Base-by-base conservation (phyloP, 192 early-diverging fungal species). In the Dimargaris cristalligena region DNA sequence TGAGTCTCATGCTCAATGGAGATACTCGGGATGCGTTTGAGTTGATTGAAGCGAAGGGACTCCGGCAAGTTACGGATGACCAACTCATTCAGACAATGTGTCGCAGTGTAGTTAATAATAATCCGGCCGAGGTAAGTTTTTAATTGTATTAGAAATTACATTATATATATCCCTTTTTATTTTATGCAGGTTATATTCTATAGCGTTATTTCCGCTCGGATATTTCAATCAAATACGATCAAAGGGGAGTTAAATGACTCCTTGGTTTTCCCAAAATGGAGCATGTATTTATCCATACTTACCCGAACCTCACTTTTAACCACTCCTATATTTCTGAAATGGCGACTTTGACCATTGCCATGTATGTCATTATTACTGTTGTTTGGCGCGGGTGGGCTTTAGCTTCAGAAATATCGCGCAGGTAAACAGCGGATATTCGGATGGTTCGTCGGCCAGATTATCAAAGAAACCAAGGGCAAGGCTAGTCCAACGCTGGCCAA, bases 381-480 rank as follows among this genome's bases (percentile, higher is more conserved):
- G 11, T 44, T 75, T 2, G 60, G 59, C 1, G 48, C 34, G 28
- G 64, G 71, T 61, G 70, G 65, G 23, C 65, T 67, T 18, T 65
- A 90, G 71, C 81, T 83, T 0, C 61, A 72, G 16, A 72, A 70
- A 11, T 75, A 88, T 41, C 63, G 74, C 62, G 71, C 67, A 16
- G 90, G 88, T 0, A 85, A 88, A 38, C 48, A 69, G 20, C 79
- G 84, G 3, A 52, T 88, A 33, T 66, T 86, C 4, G 81, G 82
- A 31, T 91, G 88, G 73, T 85, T 95, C 63, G 75, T 91, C 25
- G 89, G 90, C 8, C 79, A 89, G 67, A 74, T 86, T 8, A 89
- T 95, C 86, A 71, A 77, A 35, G 67, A 73, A 47, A 91, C 87
- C 6, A 77, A 83, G 68, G 90, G 90, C 18, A 74, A 82, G 50